These are phyloP conservation scores for Pseudomonodictys pantanalensis DNA, from an alignment of 495 filamentous ascomycete species.

Conservation along the genomic window DNA sequence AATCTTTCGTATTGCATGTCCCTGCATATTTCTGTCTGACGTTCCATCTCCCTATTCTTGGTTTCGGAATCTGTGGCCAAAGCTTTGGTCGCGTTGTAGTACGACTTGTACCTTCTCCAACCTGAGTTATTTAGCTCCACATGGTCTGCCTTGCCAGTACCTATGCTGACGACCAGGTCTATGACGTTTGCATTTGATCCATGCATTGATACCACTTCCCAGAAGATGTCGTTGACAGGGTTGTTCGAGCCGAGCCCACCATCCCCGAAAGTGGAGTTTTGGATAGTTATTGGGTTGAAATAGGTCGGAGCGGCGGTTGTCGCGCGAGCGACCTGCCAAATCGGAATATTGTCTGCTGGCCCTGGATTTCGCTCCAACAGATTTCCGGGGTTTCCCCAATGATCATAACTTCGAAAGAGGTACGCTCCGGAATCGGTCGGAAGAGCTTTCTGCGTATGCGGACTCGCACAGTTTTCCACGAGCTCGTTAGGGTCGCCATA, in stretches of 20 bases:
- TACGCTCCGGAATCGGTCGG: slow-evolving; percentile 1
- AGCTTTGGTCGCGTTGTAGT: background rate
- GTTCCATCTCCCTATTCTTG: background rate
- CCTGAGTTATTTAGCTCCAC: background rate
- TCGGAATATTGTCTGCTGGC: slow-evolving; percentile 16
- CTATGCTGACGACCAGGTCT: background rate
- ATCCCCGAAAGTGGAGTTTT: slow-evolving; percentile 12
- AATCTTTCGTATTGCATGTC: background rate
- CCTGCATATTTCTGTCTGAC: background rate
- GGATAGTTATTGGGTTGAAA: slow-evolving; percentile 26
- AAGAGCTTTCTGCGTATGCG: background rate
- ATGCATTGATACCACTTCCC: slow-evolving; percentile 3
- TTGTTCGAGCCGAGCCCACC: slow-evolving; percentile 27
- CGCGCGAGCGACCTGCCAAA: slow-evolving; percentile 40
- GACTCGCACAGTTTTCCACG: background rate
- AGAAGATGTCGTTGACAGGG: slow-evolving; percentile 6
- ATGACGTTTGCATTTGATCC: background rate
- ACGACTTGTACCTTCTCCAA: background rate
- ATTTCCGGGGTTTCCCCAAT: background rate
- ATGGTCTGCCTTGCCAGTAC: background rate
- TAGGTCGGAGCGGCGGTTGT: slow-evolving; percentile 42
- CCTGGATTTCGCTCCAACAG: slow-evolving; percentile 7
- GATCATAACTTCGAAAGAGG: slow-evolving; percentile 16
- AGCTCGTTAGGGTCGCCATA: background rate
- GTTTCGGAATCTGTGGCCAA: background rate